A percentile compares a stretch with the other conserved stretches of the same genome.
These are phyloP conservation scores for Candida methanosorbosa DNA, from an alignment of 805 yeast genomes.

Conservation along the genomic window DNA sequence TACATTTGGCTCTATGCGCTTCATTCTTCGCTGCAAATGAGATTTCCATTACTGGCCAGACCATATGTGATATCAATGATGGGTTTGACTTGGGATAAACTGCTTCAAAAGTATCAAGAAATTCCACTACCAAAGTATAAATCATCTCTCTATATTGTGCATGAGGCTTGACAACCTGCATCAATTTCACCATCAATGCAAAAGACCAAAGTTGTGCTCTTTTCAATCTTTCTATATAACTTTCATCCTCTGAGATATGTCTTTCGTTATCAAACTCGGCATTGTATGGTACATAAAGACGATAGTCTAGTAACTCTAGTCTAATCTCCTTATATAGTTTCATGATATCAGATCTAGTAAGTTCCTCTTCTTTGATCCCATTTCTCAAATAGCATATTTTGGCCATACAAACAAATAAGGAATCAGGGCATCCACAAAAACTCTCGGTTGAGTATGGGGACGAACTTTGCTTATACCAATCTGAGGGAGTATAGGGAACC, in stretches of 20 bases:
- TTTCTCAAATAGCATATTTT: conserved; percentile 23
- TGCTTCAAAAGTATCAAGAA: too few species aligned
- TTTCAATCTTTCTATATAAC: conserved; percentile 21
- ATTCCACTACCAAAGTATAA: conserved; percentile 26
- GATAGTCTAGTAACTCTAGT: conserved; percentile 19
- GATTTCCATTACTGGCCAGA: conserved; percentile 42
- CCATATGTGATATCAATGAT: conserved; percentile 37
- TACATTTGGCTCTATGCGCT: conserved; percentile 20
- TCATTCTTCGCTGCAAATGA: conserved; percentile 29
- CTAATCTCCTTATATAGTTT: conserved; percentile 19
- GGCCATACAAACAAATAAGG: conserved; percentile 27
- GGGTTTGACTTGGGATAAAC: conserved; percentile 29
- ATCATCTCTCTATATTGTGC: conserved; percentile 14
- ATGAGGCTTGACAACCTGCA: conserved; percentile 22
- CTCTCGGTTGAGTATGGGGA: conserved; percentile 23
- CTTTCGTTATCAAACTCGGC: neutral
- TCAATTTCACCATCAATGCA: conserved; percentile 22
- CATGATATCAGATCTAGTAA: conserved; percentile 4
- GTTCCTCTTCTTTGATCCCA: conserved; percentile 6
- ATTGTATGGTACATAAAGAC: conserved; percentile 23
- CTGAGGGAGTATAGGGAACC: conserved; percentile 28
- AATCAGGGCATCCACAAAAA: conserved; percentile 36
- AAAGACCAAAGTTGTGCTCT: conserved; percentile 36
- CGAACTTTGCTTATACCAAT: conserved; percentile 25
- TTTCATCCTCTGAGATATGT: conserved; percentile 5